phyloP scores from a whole-genome alignment of 257 asterid species.

The Jacaranda mimosifolia region DNA sequence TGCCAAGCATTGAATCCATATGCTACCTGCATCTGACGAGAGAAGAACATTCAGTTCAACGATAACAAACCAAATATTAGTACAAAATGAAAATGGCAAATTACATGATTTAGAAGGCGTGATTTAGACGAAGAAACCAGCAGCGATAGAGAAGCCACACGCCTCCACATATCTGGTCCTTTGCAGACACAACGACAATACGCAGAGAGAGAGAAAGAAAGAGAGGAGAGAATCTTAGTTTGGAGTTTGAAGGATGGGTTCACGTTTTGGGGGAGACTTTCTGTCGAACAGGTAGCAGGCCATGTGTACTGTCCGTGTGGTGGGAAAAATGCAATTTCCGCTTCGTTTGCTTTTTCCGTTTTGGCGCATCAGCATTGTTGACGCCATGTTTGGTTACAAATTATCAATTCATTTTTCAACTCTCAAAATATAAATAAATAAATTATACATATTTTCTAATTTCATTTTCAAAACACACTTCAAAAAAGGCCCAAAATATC shows the following conservation, averaged over 20 bases:
- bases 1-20: constrained; percentile 56
- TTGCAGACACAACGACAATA: background rate
- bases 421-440: too few relatives aligned
- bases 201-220: constrained; percentile 28
- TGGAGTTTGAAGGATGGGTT: constrained; percentile 8
- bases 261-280: constrained; percentile 42
- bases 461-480: too few relatives aligned
- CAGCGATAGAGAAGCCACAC: constrained; percentile 58
- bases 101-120: constrained; percentile 62
- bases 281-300: constrained; percentile 42
- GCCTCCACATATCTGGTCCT: constrained; percentile 77
- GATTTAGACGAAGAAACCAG: constrained; percentile 55
- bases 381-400: too few relatives aligned
- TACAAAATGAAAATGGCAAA: constrained; percentile 6
- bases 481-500: too few relatives aligned
- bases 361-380: background rate
- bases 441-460: too few relatives aligned
- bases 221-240: constrained; percentile 27
- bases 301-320: constrained; percentile 42
- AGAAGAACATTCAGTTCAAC: constrained; percentile 14
- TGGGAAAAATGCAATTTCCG: constrained; percentile 19
- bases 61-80: background rate
- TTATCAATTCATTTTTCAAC: too few relatives aligned
- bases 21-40: constrained; percentile 47
- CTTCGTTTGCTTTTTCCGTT: background rate